These are phyloP conservation scores for Aspergillus cejpii DNA, from an alignment of 2,329 filamentous ascomycete species.

Conservation along the genomic window DNA sequence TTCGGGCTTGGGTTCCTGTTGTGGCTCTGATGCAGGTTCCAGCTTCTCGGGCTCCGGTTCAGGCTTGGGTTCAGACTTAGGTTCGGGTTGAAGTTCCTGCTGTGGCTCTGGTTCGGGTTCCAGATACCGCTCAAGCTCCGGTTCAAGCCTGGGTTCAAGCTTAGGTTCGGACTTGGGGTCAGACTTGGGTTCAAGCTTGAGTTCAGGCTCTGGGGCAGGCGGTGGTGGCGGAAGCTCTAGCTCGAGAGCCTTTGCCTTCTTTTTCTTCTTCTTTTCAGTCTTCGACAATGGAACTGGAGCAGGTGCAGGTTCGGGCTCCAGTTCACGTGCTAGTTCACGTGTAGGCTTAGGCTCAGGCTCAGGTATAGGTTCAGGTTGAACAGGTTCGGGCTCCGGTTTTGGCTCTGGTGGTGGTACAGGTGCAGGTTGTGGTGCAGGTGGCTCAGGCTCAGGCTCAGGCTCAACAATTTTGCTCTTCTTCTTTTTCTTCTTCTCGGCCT, in stretches of 20 bases:
- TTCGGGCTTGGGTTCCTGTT: slow-evolving; percentile 10
- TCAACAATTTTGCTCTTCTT: slow-evolving; percentile 13
- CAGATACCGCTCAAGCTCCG: slow-evolving; percentile 17
- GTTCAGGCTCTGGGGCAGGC: slow-evolving; percentile 23
- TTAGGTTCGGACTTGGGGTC: slow-evolving; percentile 11
- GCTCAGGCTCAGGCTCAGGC: slow-evolving; percentile 16
- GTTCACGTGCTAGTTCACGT: too few species aligned
- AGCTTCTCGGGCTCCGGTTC: slow-evolving; percentile 27
- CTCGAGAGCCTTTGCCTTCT: slow-evolving; percentile 22
- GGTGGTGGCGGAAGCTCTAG: slow-evolving; percentile 24
- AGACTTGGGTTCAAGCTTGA: slow-evolving; percentile 17
- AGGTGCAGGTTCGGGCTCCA: too few species aligned
- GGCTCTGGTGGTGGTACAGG: slow-evolving; percentile 25
- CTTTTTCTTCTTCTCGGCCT: slow-evolving; percentile 4
- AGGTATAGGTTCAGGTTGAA: slow-evolving; percentile 18
- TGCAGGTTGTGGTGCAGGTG: slow-evolving; percentile 23
- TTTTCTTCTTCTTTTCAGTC: slow-evolving; percentile 26
- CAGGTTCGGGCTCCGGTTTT: slow-evolving; percentile 18
- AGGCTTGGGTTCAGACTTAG: slow-evolving; percentile 8
- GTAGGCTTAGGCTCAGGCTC: slow-evolving; percentile 23
- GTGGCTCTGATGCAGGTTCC: too few species aligned
- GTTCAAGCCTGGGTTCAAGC: slow-evolving; percentile 24
- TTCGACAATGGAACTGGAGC: slow-evolving; percentile 23
- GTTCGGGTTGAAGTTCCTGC: slow-evolving; percentile 10
- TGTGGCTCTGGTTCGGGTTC: neutral